phyloP scores from a whole-genome alignment of 306 rosid species.

The Castanea sativa region DNA sequence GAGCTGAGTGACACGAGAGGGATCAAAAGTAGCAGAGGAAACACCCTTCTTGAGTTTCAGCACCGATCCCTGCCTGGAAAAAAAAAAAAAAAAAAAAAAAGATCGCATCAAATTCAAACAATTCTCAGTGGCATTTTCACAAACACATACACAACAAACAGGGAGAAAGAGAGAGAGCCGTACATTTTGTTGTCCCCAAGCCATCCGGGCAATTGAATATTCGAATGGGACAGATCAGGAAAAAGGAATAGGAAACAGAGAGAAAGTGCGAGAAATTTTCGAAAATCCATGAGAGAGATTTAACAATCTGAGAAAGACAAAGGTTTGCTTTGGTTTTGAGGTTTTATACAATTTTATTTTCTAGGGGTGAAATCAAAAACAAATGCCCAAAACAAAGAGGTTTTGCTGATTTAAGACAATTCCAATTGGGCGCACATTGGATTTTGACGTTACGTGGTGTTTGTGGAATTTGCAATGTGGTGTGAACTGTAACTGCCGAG shows the following conservation, averaged over 20 bases:
- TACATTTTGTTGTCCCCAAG: conserved; percentile 39
- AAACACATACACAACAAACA: neutral
- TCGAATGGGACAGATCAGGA: conserved; percentile 41
- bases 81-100: neutral
- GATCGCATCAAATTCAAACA: neutral
- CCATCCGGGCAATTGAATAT: conserved; percentile 44
- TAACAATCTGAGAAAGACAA: neutral
- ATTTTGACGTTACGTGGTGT: neutral
- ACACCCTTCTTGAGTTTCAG: conserved; percentile 37
- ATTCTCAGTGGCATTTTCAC: neutral
- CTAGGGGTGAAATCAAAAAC: neutral
- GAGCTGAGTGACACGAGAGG: conserved; percentile 78
- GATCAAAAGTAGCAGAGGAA: conserved; percentile 60
- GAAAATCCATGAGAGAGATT: conserved; percentile 40
- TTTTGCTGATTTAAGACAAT: neutral
- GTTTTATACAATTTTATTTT: neutral
- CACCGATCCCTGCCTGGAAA: conserved; percentile 54
- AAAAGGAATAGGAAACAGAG: conserved; percentile 45
- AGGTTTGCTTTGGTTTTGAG: neutral
- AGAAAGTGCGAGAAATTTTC: conserved; percentile 19
- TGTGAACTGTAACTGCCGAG: too few relatives aligned
- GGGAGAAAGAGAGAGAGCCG: neutral
- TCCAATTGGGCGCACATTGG: conserved; percentile 19
- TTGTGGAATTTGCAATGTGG: too few relatives aligned
- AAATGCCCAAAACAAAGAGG: neutral